Evolutionary conservation across 305 asterid species (phyloP), one percentile per base, ranked within the genome.

Genomic region (Rubia occidens): DNA sequence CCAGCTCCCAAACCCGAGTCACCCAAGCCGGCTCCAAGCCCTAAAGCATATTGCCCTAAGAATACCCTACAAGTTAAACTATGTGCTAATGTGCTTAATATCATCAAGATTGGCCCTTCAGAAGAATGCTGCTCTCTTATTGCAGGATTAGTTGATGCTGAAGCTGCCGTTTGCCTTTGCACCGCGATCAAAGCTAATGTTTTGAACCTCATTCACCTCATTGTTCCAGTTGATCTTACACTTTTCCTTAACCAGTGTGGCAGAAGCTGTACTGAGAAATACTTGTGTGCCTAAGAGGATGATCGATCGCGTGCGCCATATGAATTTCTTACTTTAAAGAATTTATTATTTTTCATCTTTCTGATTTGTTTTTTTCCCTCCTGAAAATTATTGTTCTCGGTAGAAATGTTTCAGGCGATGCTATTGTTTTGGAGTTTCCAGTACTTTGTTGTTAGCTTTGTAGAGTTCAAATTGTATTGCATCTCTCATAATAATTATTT

Each of bases 1-100:
- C 60, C 60, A 3, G 37, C 51, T 11, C 61, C 60, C 3, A 29
- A 32, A 6, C 29, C 71, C 11, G 11, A 35, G 21, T 14, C 71
- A 2, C 42, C 71, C 58, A 51, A 51, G 58, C 58, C 58, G 24
- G 58, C 58, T 51, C 24, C 44, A 2, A 9, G 3, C 9, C 29
- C 17, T 3, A 53, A 51, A 3, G 39, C 55, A 3, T 20, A 55
- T 10, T 75, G 78, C 62, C 71, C 80, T 8, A 62, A 5, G 29
- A 68, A 76, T 53, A 53, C 77, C 10, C 61, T 72, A 0, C 63
- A 76, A 18, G 26, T 76, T 5, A 73, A 72, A 53, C 71, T 54
- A 11, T 76, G 80, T 45, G 71, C 68, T 6, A 42, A 76, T 39
- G 8, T 76, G 37, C 29, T 63, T 67, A 55, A 73, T 66, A 21